A percentile compares a stretch with the other conserved stretches of the same genome.
Evolutionary conservation across 176 grass and related monocot species (phyloP).

Genomic region (Phragmites australis): DNA sequence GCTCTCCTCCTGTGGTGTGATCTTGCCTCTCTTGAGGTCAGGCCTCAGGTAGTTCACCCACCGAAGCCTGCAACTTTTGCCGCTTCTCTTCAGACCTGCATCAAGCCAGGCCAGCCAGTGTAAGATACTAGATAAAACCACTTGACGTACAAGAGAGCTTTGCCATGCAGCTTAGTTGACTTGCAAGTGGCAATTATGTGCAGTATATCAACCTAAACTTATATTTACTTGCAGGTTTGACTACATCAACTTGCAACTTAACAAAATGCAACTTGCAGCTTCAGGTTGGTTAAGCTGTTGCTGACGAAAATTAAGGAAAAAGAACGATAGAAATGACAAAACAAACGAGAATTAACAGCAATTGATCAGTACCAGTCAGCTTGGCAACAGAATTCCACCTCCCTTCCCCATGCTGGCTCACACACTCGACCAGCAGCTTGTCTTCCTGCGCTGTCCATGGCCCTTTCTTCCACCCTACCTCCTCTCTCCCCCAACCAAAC

Average conservation of each 20-base stretch:
- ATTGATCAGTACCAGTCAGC: conserved; percentile 49
- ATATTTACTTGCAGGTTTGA: neutral
- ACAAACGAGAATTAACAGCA: neutral
- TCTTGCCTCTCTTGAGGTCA: conserved; percentile 87
- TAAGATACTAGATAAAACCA: neutral
- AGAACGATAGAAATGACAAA: neutral
- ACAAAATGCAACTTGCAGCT: conserved; percentile 29
- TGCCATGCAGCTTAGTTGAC: neutral
- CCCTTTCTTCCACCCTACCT: conserved; percentile 82
- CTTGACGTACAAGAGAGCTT: neutral
- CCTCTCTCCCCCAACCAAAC: conserved; percentile 57
- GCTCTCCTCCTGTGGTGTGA: conserved; percentile 81
- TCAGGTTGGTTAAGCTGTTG: neutral
- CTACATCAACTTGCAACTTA: conserved; percentile 8
- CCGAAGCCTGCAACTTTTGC: conserved; percentile 92
- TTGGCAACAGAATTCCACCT: conserved; percentile 93
- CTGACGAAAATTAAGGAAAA: neutral
- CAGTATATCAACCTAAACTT: neutral
- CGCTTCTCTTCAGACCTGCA: conserved; percentile 80
- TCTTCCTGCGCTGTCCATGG: conserved; percentile 93
- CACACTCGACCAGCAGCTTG: conserved; percentile 69
- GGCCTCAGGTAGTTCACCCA: conserved; percentile 97
- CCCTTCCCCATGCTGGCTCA: conserved; percentile 84
- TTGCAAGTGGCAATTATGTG: conserved; percentile 10
- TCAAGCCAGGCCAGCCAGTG: neutral